A percentile compares a stretch with the other conserved stretches of the same genome.
These are phyloP conservation scores for Hsuehochloa calcarea DNA, from an alignment of 176 grass and related monocot species.

Conservation along the genomic window DNA sequence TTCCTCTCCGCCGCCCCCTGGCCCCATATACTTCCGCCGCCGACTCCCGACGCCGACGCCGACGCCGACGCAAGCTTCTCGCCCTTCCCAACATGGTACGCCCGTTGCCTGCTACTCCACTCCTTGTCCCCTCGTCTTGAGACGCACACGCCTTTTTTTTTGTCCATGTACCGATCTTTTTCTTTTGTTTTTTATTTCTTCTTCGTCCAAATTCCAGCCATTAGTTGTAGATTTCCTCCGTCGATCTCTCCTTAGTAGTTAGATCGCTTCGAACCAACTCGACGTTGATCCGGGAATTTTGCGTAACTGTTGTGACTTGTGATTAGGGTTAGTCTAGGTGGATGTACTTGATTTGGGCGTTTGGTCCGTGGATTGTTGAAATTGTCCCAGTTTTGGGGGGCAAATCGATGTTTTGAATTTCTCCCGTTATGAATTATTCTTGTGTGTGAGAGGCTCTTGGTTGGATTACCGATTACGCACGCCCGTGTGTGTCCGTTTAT, in stretches of 20 bases:
- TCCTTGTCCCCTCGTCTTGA: too few relatives aligned
- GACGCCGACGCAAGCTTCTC: neutral
- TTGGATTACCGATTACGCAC: too few relatives aligned
- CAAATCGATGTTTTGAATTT: neutral
- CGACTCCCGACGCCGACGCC: too few relatives aligned
- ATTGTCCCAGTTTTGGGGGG: neutral
- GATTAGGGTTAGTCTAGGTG: slow-evolving; percentile 20
- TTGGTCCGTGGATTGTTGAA: neutral
- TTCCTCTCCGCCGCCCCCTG: too few relatives aligned
- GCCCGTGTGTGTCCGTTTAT: neutral
- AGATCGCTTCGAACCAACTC: neutral
- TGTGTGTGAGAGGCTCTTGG: neutral
- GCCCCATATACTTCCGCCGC: neutral
- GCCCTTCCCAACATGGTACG: slow-evolving; percentile 2
- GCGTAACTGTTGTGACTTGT: neutral
- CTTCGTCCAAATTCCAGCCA: too few relatives aligned
- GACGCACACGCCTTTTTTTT: too few relatives aligned
- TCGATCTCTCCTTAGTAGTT: neutral
- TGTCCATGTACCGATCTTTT: too few relatives aligned
- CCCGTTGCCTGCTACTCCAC: neutral
- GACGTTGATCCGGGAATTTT: slow-evolving; percentile 10
- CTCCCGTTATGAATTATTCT: neutral
- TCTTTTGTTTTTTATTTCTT: neutral
- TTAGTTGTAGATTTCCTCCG: neutral
- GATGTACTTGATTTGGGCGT: neutral